These are phyloP conservation scores for Sphaceloma murrayae DNA, from an alignment of 2,329 filamentous ascomycete genomes.

Conservation along the genomic window DNA sequence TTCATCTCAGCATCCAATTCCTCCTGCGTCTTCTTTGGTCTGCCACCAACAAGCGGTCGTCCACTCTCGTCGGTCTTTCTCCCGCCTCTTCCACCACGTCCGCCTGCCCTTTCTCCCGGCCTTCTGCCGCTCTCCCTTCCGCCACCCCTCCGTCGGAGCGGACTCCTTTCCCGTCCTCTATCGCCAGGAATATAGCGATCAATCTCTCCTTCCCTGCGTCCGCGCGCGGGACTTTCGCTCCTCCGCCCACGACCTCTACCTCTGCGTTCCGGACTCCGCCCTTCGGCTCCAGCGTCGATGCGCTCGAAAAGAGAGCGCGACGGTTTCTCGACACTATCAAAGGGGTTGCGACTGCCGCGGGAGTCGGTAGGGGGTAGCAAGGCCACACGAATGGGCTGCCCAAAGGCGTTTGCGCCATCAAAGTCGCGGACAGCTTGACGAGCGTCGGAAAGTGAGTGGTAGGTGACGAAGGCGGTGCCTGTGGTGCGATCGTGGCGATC, in stretches of 20 bases:
- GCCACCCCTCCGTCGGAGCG: slow-evolving; percentile 42
- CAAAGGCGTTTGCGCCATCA: slow-evolving; percentile 83
- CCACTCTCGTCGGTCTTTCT: slow-evolving; percentile 41
- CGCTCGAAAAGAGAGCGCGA: slow-evolving; percentile 57
- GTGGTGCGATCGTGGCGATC: slow-evolving; percentile 83
- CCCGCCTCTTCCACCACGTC: slow-evolving; percentile 34
- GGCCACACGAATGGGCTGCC: slow-evolving; percentile 63
- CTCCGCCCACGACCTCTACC: slow-evolving; percentile 28
- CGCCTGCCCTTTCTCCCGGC: slow-evolving; percentile 30
- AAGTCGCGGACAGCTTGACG: slow-evolving; percentile 66
- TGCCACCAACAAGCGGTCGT: slow-evolving; percentile 29
- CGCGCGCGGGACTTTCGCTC: slow-evolving; percentile 44
- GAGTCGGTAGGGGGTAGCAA: slow-evolving; percentile 45
- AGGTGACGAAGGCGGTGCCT: slow-evolving; percentile 75
- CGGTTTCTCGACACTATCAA: slow-evolving; percentile 42
- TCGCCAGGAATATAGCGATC: slow-evolving; percentile 69
- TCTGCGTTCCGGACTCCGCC: slow-evolving; percentile 4
- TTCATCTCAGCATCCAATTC: slow-evolving; percentile 96
- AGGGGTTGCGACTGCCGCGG: slow-evolving; percentile 33
- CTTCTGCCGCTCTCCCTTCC: slow-evolving; percentile 41
- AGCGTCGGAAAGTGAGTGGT: slow-evolving; percentile 61
- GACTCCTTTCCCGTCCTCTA: slow-evolving; percentile 42
- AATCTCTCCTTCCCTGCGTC: slow-evolving; percentile 48
- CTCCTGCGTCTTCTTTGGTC: slow-evolving; percentile 76
- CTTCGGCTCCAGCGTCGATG: slow-evolving; percentile 39